These are phyloP conservation scores for Calonectria naviculata DNA, from an alignment of 2,329 filamentous ascomycete species.

Conservation along the genomic window DNA sequence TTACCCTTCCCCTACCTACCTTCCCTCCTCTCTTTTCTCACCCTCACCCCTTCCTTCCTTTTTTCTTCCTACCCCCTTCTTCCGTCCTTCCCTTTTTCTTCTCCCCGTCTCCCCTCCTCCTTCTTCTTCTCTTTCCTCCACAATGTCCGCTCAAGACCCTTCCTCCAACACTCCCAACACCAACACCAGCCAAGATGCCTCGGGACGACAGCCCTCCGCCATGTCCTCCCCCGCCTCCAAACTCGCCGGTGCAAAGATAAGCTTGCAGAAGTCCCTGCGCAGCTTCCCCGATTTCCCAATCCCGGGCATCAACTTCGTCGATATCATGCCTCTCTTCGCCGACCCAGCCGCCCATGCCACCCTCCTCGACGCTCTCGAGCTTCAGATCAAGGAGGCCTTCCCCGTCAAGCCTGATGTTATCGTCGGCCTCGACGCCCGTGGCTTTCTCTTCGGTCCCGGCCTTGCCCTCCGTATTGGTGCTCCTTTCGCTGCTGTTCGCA, in stretches of 20 bases:
- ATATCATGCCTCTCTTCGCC: slow-evolving; percentile 97
- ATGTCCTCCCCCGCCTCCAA: slow-evolving; percentile 70
- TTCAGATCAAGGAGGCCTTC: slow-evolving; percentile 78
- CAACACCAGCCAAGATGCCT: slow-evolving; percentile 63
- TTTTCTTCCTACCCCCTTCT: slow-evolving; percentile 43
- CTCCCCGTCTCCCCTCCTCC: slow-evolving; percentile 40
- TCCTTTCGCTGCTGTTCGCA: slow-evolving; percentile 92
- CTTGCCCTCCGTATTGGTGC: slow-evolving; percentile 86
- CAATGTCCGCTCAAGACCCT: slow-evolving; percentile 45
- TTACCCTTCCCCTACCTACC: slow-evolving; percentile 36
- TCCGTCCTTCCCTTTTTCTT: slow-evolving; percentile 39
- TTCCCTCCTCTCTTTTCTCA: slow-evolving; percentile 26
- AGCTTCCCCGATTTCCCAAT: slow-evolving; percentile 93
- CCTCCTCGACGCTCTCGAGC: slow-evolving; percentile 85
- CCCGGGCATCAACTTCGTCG: slow-evolving; percentile 94
- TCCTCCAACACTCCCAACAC: slow-evolving; percentile 41
- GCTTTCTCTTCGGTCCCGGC: slow-evolving; percentile 94
- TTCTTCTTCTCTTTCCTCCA: slow-evolving; percentile 44
- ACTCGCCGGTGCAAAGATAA: slow-evolving; percentile 77
- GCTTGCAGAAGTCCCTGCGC: slow-evolving; percentile 78
- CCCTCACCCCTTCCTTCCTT: slow-evolving; percentile 40
- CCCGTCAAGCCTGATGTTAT: slow-evolving; percentile 83
- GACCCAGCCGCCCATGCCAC: slow-evolving; percentile 77
- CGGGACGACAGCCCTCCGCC: slow-evolving; percentile 72
- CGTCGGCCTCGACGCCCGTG: slow-evolving; percentile 91